phyloP scores from a whole-genome alignment of 1,284 basidiomycete genomes.

The Cerrena zonata region DNA sequence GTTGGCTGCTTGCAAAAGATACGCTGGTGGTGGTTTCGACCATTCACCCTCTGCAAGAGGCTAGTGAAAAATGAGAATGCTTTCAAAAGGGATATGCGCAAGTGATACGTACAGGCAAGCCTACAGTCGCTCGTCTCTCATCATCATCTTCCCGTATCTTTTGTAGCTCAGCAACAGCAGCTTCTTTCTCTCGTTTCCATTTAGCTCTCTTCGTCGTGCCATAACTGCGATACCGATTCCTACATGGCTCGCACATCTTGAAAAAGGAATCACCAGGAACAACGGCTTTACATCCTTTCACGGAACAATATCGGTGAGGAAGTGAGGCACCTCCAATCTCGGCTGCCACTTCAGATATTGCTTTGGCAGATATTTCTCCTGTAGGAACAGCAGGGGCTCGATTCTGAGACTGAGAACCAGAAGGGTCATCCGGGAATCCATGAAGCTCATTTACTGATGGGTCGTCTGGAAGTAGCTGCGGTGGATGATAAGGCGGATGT shows the following conservation, averaged over 20 bases:
- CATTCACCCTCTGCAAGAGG: slow-evolving; percentile 3
- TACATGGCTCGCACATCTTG: slow-evolving; percentile 53
- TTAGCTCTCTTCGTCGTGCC: slow-evolving; percentile 51
- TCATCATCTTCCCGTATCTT: slow-evolving; percentile 36
- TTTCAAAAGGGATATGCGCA: too few species aligned
- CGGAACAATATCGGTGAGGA: slow-evolving; percentile 40
- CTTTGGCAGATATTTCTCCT: slow-evolving; percentile 14
- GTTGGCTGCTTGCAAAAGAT: neutral
- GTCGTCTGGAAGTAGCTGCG: neutral
- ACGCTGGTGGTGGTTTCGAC: neutral
- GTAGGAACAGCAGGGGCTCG: neutral
- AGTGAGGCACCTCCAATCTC: slow-evolving; percentile 14
- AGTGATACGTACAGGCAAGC: slow-evolving; percentile 28
- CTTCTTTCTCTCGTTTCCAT: slow-evolving; percentile 43
- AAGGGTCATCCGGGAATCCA: neutral
- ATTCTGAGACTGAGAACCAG: neutral
- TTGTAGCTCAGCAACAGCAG: slow-evolving; percentile 38
- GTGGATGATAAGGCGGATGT: neutral
- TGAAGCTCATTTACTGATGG: neutral
- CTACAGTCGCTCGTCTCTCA: slow-evolving; percentile 29
- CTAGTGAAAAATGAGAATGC: too few species aligned
- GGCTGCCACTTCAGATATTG: slow-evolving; percentile 11
- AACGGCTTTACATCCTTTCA: slow-evolving; percentile 48
- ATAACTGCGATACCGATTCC: slow-evolving; percentile 45
- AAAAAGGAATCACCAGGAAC: slow-evolving; percentile 37